A percentile compares a stretch with the other conserved stretches of the same genome.
These are phyloP conservation scores for Xylariaceae sp. DNA, from an alignment of 2,329 filamentous ascomycete genomes.

Conservation along the genomic window DNA sequence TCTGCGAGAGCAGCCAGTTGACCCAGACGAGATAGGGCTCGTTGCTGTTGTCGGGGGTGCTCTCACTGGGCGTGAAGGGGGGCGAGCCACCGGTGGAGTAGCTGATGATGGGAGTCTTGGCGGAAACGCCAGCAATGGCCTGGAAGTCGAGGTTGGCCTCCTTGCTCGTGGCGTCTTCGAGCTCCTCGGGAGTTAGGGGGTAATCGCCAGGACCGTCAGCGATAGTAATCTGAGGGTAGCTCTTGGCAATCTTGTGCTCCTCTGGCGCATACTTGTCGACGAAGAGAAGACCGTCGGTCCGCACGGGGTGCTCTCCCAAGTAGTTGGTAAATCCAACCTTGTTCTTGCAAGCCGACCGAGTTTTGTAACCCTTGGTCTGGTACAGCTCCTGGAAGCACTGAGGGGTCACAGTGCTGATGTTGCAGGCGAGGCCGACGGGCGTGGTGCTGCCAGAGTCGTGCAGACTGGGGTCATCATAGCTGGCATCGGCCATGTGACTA, in stretches of 20 bases:
- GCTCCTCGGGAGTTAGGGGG: constrained; percentile 24
- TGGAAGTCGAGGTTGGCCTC: constrained; percentile 33
- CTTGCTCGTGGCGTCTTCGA: constrained; percentile 22
- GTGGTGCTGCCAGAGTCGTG: constrained; percentile 27
- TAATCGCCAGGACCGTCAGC: constrained; percentile 31
- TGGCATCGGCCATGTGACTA: constrained; percentile 30
- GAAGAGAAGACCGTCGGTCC: constrained; percentile 39
- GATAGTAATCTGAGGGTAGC: constrained; percentile 35
- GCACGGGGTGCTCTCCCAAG: constrained; percentile 46
- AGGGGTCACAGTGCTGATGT: constrained; percentile 49
- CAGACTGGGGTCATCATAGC: constrained; percentile 28
- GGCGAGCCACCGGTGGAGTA: constrained; percentile 34
- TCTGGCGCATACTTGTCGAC: constrained; percentile 37
- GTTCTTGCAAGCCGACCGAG: constrained; percentile 40
- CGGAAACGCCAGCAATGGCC: constrained; percentile 31
- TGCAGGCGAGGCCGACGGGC: constrained; percentile 39
- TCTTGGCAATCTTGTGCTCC: constrained; percentile 31
- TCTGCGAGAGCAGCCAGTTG: constrained; percentile 45
- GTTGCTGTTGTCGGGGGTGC: constrained; percentile 37
- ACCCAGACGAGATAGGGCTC: constrained; percentile 58
- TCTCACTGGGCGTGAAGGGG: constrained; percentile 27
- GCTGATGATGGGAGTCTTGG: constrained; percentile 31
- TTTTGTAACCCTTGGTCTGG: constrained; percentile 51
- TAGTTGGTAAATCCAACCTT: constrained; percentile 46
- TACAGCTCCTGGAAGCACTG: constrained; percentile 54